These are phyloP conservation scores for Chrysoporthe cubensis DNA, from an alignment of 2,329 filamentous ascomycete genomes.

Conservation along the genomic window DNA sequence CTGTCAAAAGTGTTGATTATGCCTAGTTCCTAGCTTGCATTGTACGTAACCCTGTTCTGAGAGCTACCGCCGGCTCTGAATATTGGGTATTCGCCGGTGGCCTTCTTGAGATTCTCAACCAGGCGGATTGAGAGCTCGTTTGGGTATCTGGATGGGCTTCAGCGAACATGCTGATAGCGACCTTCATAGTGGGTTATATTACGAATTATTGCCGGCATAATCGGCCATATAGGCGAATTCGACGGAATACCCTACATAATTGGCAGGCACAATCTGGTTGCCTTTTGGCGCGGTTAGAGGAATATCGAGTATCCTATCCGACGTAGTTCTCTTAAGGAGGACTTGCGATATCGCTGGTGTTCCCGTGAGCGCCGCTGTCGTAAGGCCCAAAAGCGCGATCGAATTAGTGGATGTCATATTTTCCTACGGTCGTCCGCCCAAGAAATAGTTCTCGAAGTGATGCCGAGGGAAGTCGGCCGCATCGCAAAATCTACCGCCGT, in stretches of 20 bases:
- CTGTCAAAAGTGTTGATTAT: slow-evolving; percentile 16
- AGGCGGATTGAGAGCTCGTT: slow-evolving; percentile 18
- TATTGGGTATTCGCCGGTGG: slow-evolving; percentile 8
- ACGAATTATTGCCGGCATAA: slow-evolving; percentile 17
- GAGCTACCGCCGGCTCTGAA: slow-evolving; percentile 32
- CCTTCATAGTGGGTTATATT: background rate
- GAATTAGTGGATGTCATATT: background rate
- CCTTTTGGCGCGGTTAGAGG: slow-evolving; percentile 6
- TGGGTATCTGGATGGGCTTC: background rate
- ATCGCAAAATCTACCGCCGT: background rate
- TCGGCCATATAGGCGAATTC: slow-evolving; percentile 23
- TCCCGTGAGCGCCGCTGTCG: background rate
- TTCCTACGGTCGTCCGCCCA: background rate
- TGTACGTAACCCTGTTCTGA: slow-evolving; percentile 13
- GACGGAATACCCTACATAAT: slow-evolving; percentile 17
- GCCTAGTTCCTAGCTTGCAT: slow-evolving; percentile 14
- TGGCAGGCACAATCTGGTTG: slow-evolving; percentile 12
- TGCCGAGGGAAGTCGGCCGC: background rate
- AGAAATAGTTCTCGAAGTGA: background rate
- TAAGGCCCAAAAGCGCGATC: background rate
- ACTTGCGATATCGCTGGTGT: background rate
- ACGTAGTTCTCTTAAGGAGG: background rate
- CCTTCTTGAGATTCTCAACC: slow-evolving; percentile 3
- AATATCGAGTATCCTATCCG: slow-evolving; percentile 1
- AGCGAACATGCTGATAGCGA: background rate